phyloP scores from a whole-genome alignment of 495 filamentous ascomycete genomes.

The Wilcoxina mikolae region DNA sequence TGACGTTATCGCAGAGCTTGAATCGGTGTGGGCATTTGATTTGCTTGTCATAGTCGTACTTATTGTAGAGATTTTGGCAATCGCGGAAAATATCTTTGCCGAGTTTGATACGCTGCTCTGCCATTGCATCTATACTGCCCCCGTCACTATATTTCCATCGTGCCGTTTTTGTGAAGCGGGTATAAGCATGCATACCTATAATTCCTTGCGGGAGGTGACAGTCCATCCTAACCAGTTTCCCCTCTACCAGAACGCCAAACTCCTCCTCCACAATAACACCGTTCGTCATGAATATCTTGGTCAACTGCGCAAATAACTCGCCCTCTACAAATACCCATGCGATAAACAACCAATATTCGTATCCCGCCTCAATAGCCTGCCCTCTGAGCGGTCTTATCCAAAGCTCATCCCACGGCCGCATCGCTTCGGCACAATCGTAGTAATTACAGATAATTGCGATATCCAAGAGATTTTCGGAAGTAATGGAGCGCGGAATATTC shows the following conservation, averaged over 20 bases:
- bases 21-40: background rate
- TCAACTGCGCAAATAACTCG: constrained; percentile 6
- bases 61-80: background rate
- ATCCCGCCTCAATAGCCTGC: constrained; percentile 4
- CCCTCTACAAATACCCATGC: constrained; percentile 15
- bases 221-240: background rate
- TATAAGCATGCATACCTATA: background rate
- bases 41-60: background rate
- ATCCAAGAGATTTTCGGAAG: constrained; percentile 14
- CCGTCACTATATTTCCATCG: background rate
- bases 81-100: background rate
- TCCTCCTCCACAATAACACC: background rate
- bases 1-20: background rate
- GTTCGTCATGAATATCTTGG: background rate
- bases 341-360: constrained; percentile 21
- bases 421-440: constrained; percentile 17
- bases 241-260: background rate
- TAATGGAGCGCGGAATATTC: constrained; percentile 7
- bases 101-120: background rate
- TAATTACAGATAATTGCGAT: constrained; percentile 22
- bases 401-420: constrained; percentile 13
- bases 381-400: constrained; percentile 5
- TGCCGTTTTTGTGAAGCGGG: background rate
- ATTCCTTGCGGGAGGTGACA: background rate
- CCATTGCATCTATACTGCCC: background rate